Percentiles rank a stretch among this genome's conserved stretches.
Evolutionary conservation across 495 filamentous ascomycete species (phyloP).

Genomic region (Penicillium salamii): DNA sequence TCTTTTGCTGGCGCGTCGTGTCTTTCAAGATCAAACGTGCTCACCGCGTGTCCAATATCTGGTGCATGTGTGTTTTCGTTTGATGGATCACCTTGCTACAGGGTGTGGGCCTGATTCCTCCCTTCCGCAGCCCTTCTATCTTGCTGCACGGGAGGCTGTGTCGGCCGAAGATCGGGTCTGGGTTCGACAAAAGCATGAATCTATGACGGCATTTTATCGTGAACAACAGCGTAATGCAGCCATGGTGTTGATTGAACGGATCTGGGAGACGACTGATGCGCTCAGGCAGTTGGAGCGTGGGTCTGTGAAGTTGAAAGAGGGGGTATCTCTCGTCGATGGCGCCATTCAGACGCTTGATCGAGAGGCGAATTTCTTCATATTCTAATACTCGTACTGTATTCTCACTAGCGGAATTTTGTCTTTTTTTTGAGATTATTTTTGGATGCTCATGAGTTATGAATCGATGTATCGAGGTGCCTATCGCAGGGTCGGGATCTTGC

Average conservation of each 20-base stretch:
- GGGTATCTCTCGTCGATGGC: slow-evolving; percentile 9
- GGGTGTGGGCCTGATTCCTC: slow-evolving; percentile 29
- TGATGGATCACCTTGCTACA: slow-evolving; percentile 26
- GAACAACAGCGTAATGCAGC: slow-evolving; percentile 27
- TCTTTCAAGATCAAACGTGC: slow-evolving; percentile 22
- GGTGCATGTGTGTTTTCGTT: slow-evolving; percentile 21
- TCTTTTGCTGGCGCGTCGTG: slow-evolving; percentile 26
- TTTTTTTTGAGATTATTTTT: background rate
- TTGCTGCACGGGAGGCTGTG: slow-evolving; percentile 25
- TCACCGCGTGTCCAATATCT: slow-evolving; percentile 25
- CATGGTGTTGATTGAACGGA: slow-evolving; percentile 22
- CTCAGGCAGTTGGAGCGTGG: background rate
- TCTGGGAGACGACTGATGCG: slow-evolving; percentile 23
- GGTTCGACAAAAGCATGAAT: slow-evolving; percentile 25
- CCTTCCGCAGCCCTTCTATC: slow-evolving; percentile 26
- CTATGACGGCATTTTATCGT: slow-evolving; percentile 30
- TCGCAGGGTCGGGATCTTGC: slow-evolving; percentile 3
- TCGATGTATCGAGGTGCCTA: no score
- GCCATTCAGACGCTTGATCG: slow-evolving; percentile 17
- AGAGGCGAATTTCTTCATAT: slow-evolving; percentile 24
- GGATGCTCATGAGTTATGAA: background rate
- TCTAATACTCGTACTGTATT: slow-evolving; percentile 8
- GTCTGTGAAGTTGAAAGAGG: background rate
- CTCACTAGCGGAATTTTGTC: no score
- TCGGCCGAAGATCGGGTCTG: slow-evolving; percentile 17